These are phyloP conservation scores for Phytophthora sansomeana DNA, from an alignment of 352 stramenopile genomes.

Conservation along the genomic window DNA sequence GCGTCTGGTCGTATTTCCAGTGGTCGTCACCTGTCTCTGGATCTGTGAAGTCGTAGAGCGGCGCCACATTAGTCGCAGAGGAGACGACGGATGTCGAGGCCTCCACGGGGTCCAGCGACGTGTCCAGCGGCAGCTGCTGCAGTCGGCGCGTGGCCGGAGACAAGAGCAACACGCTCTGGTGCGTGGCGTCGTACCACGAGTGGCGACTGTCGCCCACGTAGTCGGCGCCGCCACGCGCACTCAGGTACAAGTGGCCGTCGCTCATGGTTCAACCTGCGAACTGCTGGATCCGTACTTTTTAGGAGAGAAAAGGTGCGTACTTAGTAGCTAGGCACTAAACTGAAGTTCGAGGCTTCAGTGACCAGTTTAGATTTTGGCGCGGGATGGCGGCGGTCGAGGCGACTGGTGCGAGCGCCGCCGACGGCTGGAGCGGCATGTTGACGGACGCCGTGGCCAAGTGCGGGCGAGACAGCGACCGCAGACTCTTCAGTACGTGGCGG, in stretches of 20 bases:
- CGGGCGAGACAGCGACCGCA: constrained; percentile 55
- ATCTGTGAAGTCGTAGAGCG: constrained; percentile 60
- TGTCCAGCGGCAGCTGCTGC: constrained; percentile 53
- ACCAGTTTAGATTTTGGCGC: constrained; percentile 15
- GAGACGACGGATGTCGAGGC: constrained; percentile 8
- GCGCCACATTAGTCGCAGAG: constrained; percentile 10
- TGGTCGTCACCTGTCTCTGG: constrained; percentile 7
- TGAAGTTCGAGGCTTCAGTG: neutral
- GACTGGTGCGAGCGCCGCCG: constrained; percentile 8
- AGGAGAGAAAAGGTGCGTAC: too few relatives aligned
- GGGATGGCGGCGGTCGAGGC: constrained; percentile 12
- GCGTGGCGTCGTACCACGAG: constrained; percentile 65
- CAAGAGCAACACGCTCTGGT: constrained; percentile 64
- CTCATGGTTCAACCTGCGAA: constrained; percentile 39
- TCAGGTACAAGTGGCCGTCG: constrained; percentile 72
- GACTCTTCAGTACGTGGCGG: constrained; percentile 53
- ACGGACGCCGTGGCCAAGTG: constrained; percentile 58
- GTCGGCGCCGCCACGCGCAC: constrained; percentile 49
- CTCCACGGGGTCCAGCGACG: constrained; percentile 34
- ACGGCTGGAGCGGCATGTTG: constrained; percentile 45
- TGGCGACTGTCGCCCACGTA: constrained; percentile 45
- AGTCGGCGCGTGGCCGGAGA: constrained; percentile 41
- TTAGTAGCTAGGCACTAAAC: neutral
- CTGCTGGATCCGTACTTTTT: neutral
- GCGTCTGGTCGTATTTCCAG: constrained; percentile 9